Base-by-base conservation (phyloP, 23 red algal genomes). In the Cyanidioschyzon merolae region DNA sequence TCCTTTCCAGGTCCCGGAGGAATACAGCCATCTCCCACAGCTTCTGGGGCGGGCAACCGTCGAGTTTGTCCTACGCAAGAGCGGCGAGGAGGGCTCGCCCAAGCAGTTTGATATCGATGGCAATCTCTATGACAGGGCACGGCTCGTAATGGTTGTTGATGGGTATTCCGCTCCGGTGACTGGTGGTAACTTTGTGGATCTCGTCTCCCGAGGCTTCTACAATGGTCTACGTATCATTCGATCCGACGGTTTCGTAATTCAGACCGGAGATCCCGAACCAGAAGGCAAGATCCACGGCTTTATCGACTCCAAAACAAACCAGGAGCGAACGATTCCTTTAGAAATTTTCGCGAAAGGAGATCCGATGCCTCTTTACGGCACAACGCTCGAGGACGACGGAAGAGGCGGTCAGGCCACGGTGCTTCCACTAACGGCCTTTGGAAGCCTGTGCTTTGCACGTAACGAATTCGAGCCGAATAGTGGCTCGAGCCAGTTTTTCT, bases 301-400 rank as follows among this genome's bases (percentile, higher is more conserved):
- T 76, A 68, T 85, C 37, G 92, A 96, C 59, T 58, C 89, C 27
- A 34, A 76, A 12, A 90, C 76, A 50, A 81, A 83, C 36, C 37
- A 85, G 57, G 45, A 74, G 37, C 83, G 92, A 7, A 83, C 58
- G 35, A 87, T 96, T 34, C 92, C 92, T 27, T 82, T 96, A 17
- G 92, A 96, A 58, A 83, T 96, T 0, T 96, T 90, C 82, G 87
- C 92, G 16, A 90, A 82, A 80, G 84, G 80, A 16, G 92, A 96
- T 38, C 87, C 85, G 36, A 76, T 79, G 75, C 92, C 92, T 0
- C 86, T 79, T 1, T 96, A 96, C 59, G 84, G 87, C 35, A 40
- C 88, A n/a, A 90, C 92, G 45, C 75, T 96, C 1, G 92, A 96
- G 75, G 92, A 96, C 17, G 87, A 90, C 76, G 92, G 92, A 27